Conservation (phyloP, 1,139 yeast species). For the Yamadazyma atlantica region DNA sequence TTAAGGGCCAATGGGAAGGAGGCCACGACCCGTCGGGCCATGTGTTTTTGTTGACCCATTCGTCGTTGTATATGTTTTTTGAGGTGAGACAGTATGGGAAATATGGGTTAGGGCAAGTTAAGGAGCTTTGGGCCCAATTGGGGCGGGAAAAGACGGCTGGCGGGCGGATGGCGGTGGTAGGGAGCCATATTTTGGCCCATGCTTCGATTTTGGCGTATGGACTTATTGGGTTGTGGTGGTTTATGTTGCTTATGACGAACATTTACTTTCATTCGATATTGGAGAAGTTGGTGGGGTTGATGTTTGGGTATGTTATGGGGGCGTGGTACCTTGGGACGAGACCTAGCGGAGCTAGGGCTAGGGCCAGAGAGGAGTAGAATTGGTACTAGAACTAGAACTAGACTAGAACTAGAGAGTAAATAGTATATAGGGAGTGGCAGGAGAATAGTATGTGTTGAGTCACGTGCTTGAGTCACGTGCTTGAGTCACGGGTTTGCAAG, state of each 20-base stretch:
- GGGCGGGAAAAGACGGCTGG: background rate
- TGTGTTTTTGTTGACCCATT: conserved; percentile 73
- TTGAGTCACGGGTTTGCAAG: too few relatives aligned
- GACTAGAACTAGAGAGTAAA: too few relatives aligned
- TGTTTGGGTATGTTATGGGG: conserved; percentile 57
- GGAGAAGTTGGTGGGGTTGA: conserved; percentile 70
- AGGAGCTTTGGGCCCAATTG: conserved; percentile 1
- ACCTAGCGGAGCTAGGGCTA: too few relatives aligned
- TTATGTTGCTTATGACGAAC: conserved; percentile 85
- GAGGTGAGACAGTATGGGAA: conserved; percentile 41
- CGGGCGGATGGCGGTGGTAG: background rate
- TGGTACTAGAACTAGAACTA: too few relatives aligned
- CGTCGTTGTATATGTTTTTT: conserved; percentile 66
- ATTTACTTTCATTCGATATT: conserved; percentile 77
- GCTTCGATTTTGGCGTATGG: conserved; percentile 46
- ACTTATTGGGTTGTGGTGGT: conserved; percentile 68
- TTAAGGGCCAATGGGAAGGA: conserved; percentile 79
- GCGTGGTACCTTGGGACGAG: too few relatives aligned
- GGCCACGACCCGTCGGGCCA: conserved; percentile 98
- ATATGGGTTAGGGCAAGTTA: background rate
- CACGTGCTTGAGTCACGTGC: too few relatives aligned
- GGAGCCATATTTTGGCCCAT: conserved; percentile 19
- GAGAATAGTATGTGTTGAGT: too few relatives aligned
- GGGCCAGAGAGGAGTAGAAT: too few relatives aligned
- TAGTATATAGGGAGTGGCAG: too few relatives aligned